phyloP scores from a whole-genome alignment of 78 protist species.

The Protostelium mycophagum region DNA sequence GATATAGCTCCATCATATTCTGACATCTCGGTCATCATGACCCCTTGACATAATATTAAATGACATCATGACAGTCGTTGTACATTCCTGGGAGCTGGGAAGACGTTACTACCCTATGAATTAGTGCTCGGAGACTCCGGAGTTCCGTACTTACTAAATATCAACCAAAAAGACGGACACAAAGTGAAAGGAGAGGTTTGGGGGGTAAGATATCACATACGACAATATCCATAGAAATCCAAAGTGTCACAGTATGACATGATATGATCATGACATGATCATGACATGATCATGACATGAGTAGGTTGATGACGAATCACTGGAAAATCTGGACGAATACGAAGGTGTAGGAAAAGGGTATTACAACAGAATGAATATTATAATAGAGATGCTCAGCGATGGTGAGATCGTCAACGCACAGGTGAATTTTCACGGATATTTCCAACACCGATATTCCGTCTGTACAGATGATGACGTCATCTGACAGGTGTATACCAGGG shows the following conservation, averaged over 20 bases:
- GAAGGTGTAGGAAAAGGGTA: constrained; percentile 10
- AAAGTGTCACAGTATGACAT: too few relatives aligned
- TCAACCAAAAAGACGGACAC: background rate
- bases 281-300: too few relatives aligned
- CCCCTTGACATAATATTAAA: too few relatives aligned
- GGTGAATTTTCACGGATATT: background rate
- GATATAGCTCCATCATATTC: too few relatives aligned
- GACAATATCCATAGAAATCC: too few relatives aligned
- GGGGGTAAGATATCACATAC: background rate
- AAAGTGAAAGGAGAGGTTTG: background rate
- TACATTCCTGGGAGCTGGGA: background rate
- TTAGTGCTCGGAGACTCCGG: constrained; percentile 14
- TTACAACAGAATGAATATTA: constrained; percentile 6
- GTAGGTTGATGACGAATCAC: constrained; percentile 3
- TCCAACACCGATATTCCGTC: too few relatives aligned
- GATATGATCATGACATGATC: too few relatives aligned
- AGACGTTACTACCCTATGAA: background rate
- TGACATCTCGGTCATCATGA: too few relatives aligned
- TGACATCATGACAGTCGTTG: background rate
- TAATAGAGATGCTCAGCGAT: background rate
- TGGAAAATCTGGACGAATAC: constrained; percentile 22
- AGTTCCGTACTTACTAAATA: constrained; percentile 4
- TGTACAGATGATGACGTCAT: background rate
- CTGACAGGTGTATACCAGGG: too few relatives aligned
- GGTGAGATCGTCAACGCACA: background rate